Conservation (phyloP, 176 grass and related monocot genomes). For the Ananas comosus region DNA sequence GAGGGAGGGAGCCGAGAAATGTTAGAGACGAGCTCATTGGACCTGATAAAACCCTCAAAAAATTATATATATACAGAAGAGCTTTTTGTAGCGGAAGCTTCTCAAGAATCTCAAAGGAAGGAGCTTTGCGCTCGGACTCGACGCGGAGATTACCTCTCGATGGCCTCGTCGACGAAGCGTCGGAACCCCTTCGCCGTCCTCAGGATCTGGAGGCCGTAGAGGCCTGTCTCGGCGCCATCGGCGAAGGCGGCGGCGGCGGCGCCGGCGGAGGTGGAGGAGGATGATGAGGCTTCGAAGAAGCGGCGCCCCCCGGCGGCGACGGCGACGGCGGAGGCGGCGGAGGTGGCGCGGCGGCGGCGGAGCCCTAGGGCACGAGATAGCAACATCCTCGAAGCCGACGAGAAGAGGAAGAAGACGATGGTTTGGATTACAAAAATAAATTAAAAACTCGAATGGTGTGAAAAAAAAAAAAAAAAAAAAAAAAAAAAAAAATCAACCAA, state of each 20-base stretch:
- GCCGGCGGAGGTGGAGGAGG: slow-evolving; percentile 14
- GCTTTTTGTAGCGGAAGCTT: background rate
- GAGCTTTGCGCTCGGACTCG: background rate
- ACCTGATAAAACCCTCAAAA: slow-evolving; percentile 32
- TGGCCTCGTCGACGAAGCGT: slow-evolving; percentile 76
- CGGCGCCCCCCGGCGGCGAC: background rate
- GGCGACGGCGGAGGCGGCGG: background rate
- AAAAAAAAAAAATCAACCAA: no score
- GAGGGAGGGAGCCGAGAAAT: slow-evolving; percentile 51
- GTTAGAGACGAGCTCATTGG: slow-evolving; percentile 55
- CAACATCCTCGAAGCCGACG: slow-evolving; percentile 15
- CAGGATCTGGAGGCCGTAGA: slow-evolving; percentile 64
- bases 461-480: no score
- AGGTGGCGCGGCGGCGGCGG: background rate
- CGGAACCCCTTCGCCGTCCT: slow-evolving; percentile 77
- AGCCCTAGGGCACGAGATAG: slow-evolving; percentile 16
- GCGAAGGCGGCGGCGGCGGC: slow-evolving; percentile 17
- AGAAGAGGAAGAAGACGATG: background rate
- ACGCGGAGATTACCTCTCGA: slow-evolving; percentile 38
- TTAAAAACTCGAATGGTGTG: no score
- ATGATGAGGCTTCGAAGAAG: background rate
- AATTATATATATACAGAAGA: no score
- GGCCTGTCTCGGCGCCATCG: slow-evolving; percentile 27
- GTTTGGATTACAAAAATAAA: no score
- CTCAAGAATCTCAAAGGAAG: background rate